Evolutionary conservation across 139 green algal species (phyloP).

Genomic region (Zygnema cylindricum): DNA sequence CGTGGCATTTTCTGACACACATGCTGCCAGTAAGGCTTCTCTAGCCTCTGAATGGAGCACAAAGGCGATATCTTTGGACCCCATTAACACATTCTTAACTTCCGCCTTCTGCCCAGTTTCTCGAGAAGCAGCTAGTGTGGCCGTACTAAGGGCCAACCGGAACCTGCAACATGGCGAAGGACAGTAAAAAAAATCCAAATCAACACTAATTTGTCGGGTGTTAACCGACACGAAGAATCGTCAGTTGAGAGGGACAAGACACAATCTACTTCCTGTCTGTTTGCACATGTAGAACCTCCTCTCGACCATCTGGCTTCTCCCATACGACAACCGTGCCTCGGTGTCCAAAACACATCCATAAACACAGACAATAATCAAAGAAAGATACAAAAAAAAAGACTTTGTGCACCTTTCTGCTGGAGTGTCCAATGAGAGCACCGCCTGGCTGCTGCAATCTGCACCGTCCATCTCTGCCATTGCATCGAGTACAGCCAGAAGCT

Average conservation of each 20-base stretch:
- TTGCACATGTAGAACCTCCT: no score
- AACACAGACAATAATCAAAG: not conserved
- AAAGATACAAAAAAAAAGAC: not conserved
- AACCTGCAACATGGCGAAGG: conserved; percentile 13
- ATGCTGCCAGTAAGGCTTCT: conserved; percentile 29
- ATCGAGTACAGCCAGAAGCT: conserved; percentile 5
- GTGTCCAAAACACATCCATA: not conserved
- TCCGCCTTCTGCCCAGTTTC: conserved; percentile 2
- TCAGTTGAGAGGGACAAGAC: no score
- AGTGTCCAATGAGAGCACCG: not conserved
- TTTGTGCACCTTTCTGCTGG: conserved; percentile 5
- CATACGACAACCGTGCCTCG: not conserved
- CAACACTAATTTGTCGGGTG: not conserved
- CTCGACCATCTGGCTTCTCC: conserved; percentile 1
- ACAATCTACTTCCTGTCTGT: no score
- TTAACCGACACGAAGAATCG: no score
- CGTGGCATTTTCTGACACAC: conserved; percentile 43
- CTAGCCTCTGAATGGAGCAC: conserved; percentile 56
- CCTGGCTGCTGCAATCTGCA: not conserved
- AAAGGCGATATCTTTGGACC: conserved; percentile 48
- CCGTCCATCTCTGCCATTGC: conserved; percentile 7
- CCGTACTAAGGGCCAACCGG: conserved; percentile 8
- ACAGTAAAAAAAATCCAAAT: not conserved
- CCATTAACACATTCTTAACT: not conserved
- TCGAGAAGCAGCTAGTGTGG: not conserved